phyloP scores from a whole-genome alignment of 2,329 filamentous ascomycete genomes.

The Colletotrichum liaoningense region DNA sequence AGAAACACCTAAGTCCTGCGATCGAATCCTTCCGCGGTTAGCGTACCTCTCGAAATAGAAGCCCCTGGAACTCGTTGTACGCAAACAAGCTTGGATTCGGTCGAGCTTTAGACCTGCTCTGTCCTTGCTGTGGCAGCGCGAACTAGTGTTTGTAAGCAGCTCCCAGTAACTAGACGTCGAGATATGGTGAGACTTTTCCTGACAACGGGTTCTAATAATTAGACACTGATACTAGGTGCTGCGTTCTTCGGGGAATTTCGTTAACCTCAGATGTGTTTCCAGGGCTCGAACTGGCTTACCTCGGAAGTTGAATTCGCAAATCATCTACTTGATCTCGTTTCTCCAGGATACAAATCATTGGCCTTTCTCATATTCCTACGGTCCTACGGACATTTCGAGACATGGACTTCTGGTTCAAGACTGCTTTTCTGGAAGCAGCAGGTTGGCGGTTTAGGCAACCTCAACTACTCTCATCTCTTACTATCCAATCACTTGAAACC shows the following conservation, averaged over 20 bases:
- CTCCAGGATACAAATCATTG: neutral
- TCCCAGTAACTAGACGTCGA: neutral
- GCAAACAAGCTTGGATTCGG: neutral
- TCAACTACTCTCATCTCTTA: neutral
- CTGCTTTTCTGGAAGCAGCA: neutral
- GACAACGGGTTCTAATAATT: neutral
- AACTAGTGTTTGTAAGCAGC: neutral
- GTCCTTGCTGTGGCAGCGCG: neutral
- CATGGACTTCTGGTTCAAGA: neutral
- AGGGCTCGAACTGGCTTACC: neutral
- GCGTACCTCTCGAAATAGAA: slow-evolving; percentile 10
- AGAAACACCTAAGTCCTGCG: neutral
- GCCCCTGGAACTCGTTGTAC: neutral
- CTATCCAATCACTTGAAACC: neutral
- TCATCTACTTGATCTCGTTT: neutral
- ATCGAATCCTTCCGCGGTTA: neutral
- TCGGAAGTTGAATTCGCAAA: neutral
- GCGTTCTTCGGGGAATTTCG: neutral
- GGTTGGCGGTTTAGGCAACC: neutral
- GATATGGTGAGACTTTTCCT: neutral
- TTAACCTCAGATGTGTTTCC: neutral
- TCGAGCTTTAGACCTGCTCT: neutral
- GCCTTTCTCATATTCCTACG: neutral
- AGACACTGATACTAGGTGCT: neutral
- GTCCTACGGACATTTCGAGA: neutral